Base-by-base conservation (phyloP, 768 basidiomycete species). In the Mycena amicta region DNA sequence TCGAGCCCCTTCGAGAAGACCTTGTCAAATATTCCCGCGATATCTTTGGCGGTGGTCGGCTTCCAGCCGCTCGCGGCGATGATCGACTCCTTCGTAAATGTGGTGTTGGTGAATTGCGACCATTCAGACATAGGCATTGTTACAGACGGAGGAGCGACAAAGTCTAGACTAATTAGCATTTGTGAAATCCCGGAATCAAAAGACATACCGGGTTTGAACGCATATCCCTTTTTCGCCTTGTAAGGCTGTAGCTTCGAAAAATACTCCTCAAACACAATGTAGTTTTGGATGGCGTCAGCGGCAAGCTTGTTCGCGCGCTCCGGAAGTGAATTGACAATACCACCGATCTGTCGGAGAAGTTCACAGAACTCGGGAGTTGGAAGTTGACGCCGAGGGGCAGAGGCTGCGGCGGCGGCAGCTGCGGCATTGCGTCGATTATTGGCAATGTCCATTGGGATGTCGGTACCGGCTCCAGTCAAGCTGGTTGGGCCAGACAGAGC, bases 321-420 rank as follows among this genome's bases (percentile, higher is more conserved):
- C 66, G 77, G 80, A 33, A 84, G 83, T 59, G 88, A 86, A 62
- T 79, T 81, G 31, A 81, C 74, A 23, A 83, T 85, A 6, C 83
- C 85, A 67, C 87, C 86, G n/a, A 83, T 73, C 18, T 80, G 84
- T 52, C 76, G 74, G 27, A 87, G 77, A 1, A 37, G 18, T 18
- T 37, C 33, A 18, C 8, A 37, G 33, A 37, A 37, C 18, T 37
- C n/a, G n/a, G n/a, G n/a, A n/a, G n/a, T n/a, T n/a, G n/a, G n/a
- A n/a, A n/a, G n/a, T n/a, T n/a, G n/a, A n/a, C n/a, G n/a, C n/a
- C n/a, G n/a, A n/a, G n/a, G n/a, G n/a, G 33, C 33, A 18, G 33
- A 18, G 33, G 33, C 18, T 18, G 33, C 33, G 33, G 8, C 33
- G 33, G 33, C 18, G 8, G 33, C 33, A 37, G 33, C 8, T 37